Evolutionary conservation across 805 yeast species (phyloP).

Genomic region (Cephaloascus fragrans): DNA sequence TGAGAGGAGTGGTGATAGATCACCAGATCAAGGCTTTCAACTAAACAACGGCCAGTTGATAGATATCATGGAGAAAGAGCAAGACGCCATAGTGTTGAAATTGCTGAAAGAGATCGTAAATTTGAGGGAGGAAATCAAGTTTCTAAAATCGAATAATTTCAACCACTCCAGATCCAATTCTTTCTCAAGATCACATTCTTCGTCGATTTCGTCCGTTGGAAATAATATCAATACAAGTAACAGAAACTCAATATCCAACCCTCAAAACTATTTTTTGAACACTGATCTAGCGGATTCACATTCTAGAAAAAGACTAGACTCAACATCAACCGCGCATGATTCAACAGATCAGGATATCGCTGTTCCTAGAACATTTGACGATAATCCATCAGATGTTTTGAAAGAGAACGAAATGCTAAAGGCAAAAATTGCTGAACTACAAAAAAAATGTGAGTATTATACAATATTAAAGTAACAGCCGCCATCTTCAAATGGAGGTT

Average conservation of each 20-base stretch:
- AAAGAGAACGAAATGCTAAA: slow-evolving; percentile 4
- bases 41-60: slow-evolving; percentile 38
- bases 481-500: no score
- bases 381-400: slow-evolving; percentile 6
- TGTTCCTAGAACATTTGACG: not conserved
- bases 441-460: slow-evolving; percentile 3
- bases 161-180: not conserved
- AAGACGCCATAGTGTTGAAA: slow-evolving; percentile 62
- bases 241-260: not conserved
- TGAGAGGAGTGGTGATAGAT: not conserved
- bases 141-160: slow-evolving; percentile 14
- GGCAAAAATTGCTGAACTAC: slow-evolving; percentile 4
- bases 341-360: not conserved
- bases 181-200: not conserved
- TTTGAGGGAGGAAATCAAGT: slow-evolving; percentile 43
- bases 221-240: not conserved
- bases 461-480: no score
- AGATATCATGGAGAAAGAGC: slow-evolving; percentile 62
- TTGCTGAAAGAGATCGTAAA: slow-evolving; percentile 51
- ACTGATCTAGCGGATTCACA: not conserved
- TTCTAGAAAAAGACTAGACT: no score
- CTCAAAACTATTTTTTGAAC: not conserved
- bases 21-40: not conserved
- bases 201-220: not conserved
- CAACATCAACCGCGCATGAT: not conserved